These are phyloP conservation scores for Ormosia semicastrata DNA, from an alignment of 306 rosid species.

Conservation along the genomic window DNA sequence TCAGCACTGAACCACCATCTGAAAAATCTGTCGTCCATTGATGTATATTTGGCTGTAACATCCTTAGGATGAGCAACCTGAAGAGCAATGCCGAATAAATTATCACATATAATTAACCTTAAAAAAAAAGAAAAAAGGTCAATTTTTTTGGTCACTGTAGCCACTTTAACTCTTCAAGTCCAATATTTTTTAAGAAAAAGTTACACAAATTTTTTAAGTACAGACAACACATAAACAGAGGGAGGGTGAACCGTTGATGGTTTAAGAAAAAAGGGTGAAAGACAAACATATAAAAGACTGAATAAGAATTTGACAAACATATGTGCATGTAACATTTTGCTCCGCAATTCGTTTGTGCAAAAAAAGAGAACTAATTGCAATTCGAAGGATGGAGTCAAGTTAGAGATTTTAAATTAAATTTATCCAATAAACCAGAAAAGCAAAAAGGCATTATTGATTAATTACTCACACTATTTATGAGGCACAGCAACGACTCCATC, in stretches of 20 bases:
- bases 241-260: too few species aligned
- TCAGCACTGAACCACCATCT: constrained; percentile 51
- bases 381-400: background rate
- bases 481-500: constrained; percentile 71
- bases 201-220: too few species aligned
- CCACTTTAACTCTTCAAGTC: too few species aligned
- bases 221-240: too few species aligned
- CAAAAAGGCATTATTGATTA: background rate
- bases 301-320: too few species aligned
- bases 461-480: constrained; percentile 34
- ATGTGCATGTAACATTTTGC: too few species aligned
- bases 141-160: too few species aligned
- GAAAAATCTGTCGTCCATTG: constrained; percentile 25
- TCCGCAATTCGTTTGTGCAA: background rate
- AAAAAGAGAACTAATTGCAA: background rate
- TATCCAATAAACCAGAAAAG: background rate
- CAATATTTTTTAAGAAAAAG: too few species aligned
- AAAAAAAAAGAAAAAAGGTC: too few species aligned
- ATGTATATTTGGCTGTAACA: constrained; percentile 26
- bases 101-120: background rate
- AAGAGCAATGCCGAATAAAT: background rate
- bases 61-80: constrained; percentile 63
- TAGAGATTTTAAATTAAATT: background rate
- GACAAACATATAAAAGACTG: too few species aligned
- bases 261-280: too few species aligned